Evolutionary conservation across 2,329 filamentous ascomycete genomes (phyloP).

Genomic region (Helminthosporium solani): DNA sequence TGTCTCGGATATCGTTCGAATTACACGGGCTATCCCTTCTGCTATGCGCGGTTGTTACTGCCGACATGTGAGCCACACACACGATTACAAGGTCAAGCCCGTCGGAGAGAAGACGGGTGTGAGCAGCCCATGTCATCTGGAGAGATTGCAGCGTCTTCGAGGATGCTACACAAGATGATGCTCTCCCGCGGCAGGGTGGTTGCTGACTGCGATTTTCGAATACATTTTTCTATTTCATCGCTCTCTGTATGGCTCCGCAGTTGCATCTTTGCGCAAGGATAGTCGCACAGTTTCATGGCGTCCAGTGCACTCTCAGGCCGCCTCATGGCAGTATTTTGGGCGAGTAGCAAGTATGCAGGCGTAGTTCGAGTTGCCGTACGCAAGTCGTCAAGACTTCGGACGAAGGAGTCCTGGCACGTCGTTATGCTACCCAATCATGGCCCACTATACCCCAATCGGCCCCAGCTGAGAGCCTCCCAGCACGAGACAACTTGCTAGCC

Average conservation of each 20-base stretch:
- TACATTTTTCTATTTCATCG: background rate
- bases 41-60: slow-evolving; percentile 13
- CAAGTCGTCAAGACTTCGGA: slow-evolving; percentile 15
- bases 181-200: background rate
- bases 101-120: slow-evolving; percentile 18
- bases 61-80: slow-evolving; percentile 8
- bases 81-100: slow-evolving; percentile 7
- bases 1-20: slow-evolving; percentile 15
- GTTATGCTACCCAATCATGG: slow-evolving; percentile 27
- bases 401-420: slow-evolving; percentile 20
- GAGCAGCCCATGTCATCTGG: slow-evolving; percentile 25
- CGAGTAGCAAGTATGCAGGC: slow-evolving; percentile 14
- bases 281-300: slow-evolving; percentile 15
- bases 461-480: slow-evolving; percentile 37
- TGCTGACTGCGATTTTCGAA: slow-evolving; percentile 2
- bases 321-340: slow-evolving; percentile 14
- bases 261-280: slow-evolving; percentile 17
- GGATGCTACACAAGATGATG: slow-evolving; percentile 10
- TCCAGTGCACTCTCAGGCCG: slow-evolving; percentile 12
- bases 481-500: slow-evolving; percentile 25
- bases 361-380: slow-evolving; percentile 9
- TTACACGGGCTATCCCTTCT: slow-evolving; percentile 3
- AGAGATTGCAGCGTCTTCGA: slow-evolving; percentile 15
- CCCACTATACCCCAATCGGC: slow-evolving; percentile 17
- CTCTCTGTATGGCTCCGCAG: slow-evolving; percentile 23